A percentile compares a stretch with the other conserved stretches of the same genome.
These are phyloP conservation scores for Lathyrus oleraceus DNA, from an alignment of 306 rosid genomes.

Conservation along the genomic window DNA sequence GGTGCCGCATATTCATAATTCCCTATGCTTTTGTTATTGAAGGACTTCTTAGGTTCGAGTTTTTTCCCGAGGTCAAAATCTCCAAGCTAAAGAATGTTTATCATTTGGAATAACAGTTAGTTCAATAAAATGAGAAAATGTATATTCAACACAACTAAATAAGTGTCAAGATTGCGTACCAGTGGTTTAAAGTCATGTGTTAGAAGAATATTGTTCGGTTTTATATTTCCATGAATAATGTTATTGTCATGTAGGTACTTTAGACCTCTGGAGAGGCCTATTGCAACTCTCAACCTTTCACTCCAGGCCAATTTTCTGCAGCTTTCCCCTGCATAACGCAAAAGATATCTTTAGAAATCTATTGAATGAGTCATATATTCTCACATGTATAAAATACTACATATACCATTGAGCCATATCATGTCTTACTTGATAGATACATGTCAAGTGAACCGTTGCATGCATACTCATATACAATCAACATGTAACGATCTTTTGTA, in stretches of 20 bases:
- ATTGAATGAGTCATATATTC: not conserved
- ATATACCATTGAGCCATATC: not conserved
- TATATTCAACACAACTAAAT: slow-evolving; percentile 10
- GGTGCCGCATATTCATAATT: slow-evolving; percentile 42
- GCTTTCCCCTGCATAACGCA: slow-evolving; percentile 51
- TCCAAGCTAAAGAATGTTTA: slow-evolving; percentile 41
- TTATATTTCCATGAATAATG: slow-evolving; percentile 76
- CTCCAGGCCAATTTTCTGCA: slow-evolving; percentile 59
- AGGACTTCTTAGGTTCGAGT: slow-evolving; percentile 30
- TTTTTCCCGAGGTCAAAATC: slow-evolving; percentile 42
- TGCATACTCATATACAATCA: slow-evolving; percentile 69
- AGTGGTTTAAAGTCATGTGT: slow-evolving; percentile 68
- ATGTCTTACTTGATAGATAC: slow-evolving; percentile 68
- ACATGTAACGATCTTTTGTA: slow-evolving; percentile 48
- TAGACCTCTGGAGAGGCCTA: slow-evolving; percentile 69
- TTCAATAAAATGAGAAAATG: not conserved
- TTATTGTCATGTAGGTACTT: slow-evolving; percentile 64
- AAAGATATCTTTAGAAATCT: not conserved
- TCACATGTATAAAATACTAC: not conserved
- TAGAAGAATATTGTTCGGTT: slow-evolving; percentile 77
- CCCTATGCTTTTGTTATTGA: slow-evolving; percentile 30
- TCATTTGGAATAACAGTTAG: slow-evolving; percentile 31
- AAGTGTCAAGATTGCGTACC: slow-evolving; percentile 49
- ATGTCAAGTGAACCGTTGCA: slow-evolving; percentile 80
- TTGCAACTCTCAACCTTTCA: slow-evolving; percentile 64